These are phyloP conservation scores for Cytospora chrysosperma DNA, from an alignment of 2,329 filamentous ascomycete genomes.

Conservation along the genomic window DNA sequence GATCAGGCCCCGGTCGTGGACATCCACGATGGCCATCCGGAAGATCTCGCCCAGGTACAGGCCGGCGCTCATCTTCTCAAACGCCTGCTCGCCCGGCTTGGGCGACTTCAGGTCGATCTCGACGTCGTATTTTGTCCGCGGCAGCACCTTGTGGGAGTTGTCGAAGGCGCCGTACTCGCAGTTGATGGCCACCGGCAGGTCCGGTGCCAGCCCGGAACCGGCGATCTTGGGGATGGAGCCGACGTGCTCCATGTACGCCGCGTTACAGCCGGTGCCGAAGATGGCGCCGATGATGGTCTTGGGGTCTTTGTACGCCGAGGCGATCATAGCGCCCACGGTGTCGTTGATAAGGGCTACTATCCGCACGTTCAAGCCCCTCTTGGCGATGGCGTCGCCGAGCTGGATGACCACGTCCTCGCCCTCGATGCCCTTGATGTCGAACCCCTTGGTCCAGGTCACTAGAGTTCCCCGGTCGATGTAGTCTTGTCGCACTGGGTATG, in stretches of 20 bases:
- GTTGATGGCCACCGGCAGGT: conserved; percentile 76
- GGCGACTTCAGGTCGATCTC: conserved; percentile 65
- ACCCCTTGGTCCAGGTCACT: conserved; percentile 74
- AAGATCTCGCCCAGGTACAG: conserved; percentile 80
- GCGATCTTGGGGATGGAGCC: conserved; percentile 61
- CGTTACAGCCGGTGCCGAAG: conserved; percentile 80
- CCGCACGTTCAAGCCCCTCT: conserved; percentile 59
- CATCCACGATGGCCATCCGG: conserved; percentile 58
- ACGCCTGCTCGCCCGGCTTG: conserved; percentile 77
- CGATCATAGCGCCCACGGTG: conserved; percentile 77
- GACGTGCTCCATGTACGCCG: conserved; percentile 75
- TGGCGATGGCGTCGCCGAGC: conserved; percentile 52
- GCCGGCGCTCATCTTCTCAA: conserved; percentile 79
- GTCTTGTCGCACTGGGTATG: conserved; percentile 68
- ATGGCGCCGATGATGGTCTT: conserved; percentile 73
- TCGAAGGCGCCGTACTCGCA: conserved; percentile 83
- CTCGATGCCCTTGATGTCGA: conserved; percentile 70
- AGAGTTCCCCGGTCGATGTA: conserved; percentile 70
- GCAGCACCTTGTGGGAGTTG: conserved; percentile 67
- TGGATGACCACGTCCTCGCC: conserved; percentile 67
- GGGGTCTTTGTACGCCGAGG: conserved; percentile 72
- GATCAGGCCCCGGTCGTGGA: conserved; percentile 51
- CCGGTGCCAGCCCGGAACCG: conserved; percentile 52
- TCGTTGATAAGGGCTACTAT: conserved; percentile 78
- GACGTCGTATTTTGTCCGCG: conserved; percentile 66